Evolutionary conservation across 371 early-diverging fungal species (phyloP).

Genomic region (Lichtheimia ramosa): DNA sequence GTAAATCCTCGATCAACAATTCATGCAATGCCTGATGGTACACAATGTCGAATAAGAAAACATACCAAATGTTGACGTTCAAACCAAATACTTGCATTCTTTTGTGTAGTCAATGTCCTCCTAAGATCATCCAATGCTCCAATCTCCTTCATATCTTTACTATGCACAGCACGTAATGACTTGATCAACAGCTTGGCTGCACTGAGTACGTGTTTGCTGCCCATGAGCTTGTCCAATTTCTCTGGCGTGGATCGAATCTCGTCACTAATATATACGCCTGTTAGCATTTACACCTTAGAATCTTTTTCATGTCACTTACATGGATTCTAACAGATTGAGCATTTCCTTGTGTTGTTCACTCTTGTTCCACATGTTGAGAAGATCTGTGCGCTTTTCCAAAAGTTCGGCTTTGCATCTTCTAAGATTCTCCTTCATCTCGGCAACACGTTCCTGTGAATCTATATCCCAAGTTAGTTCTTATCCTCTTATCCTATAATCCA

Average conservation of each 20-base stretch:
- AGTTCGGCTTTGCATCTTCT: slow-evolving; percentile 71
- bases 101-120: slow-evolving; percentile 69
- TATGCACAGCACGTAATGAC: slow-evolving; percentile 67
- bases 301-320: slow-evolving; percentile 43
- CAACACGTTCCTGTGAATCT: slow-evolving; percentile 65
- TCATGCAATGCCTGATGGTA: slow-evolving; percentile 67
- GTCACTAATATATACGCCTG: slow-evolving; percentile 54
- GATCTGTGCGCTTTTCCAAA: slow-evolving; percentile 70
- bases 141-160: slow-evolving; percentile 78
- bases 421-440: slow-evolving; percentile 67
- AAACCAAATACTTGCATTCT: slow-evolving; percentile 44
- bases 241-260: slow-evolving; percentile 80
- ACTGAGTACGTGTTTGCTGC: slow-evolving; percentile 79
- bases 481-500: neutral
- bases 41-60: neutral
- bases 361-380: slow-evolving; percentile 78
- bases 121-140: slow-evolving; percentile 83
- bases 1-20: slow-evolving; percentile 85
- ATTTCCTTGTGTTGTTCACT: slow-evolving; percentile 86
- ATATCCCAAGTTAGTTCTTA: slow-evolving; percentile 18
- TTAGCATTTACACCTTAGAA: neutral
- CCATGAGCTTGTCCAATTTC: slow-evolving; percentile 70
- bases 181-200: slow-evolving; percentile 75
- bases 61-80: neutral
- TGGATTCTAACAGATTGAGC: slow-evolving; percentile 70